Percentiles rank a stretch among this genome's conserved stretches.
Conservation (phyloP, 1,139 yeast genomes). For the Chernovozyma sophiae-reginae region DNA sequence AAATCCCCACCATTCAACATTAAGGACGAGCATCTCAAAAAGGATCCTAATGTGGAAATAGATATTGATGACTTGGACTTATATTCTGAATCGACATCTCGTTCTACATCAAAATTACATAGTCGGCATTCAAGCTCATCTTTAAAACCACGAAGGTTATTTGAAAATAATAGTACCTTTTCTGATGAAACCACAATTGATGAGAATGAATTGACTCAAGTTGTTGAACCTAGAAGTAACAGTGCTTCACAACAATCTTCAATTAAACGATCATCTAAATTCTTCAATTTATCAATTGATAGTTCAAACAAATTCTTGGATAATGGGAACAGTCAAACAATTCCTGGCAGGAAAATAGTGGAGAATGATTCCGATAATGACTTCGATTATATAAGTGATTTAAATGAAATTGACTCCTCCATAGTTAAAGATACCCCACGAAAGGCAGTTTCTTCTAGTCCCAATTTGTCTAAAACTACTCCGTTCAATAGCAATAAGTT, state of each 20-base stretch:
- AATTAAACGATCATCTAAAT: constrained; percentile 45
- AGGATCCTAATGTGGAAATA: neutral
- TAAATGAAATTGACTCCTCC: constrained; percentile 27
- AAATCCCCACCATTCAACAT: constrained; percentile 45
- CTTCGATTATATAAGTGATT: constrained; percentile 24
- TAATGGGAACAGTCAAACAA: neutral
- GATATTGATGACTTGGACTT: neutral
- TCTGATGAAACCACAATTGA: constrained; percentile 6
- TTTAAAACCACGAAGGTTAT: constrained; percentile 14
- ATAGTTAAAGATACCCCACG: constrained; percentile 11
- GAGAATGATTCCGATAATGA: constrained; percentile 10
- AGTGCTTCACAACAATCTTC: constrained; percentile 20
- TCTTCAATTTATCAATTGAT: constrained; percentile 44
- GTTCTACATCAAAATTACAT: constrained; percentile 13
- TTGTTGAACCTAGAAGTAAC: constrained; percentile 3
- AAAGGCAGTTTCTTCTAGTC: constrained; percentile 11
- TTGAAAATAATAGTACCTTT: constrained; percentile 4
- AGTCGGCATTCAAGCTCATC: neutral
- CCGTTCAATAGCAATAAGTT: constrained; percentile 30
- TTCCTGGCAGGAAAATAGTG: neutral
- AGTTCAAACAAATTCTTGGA: constrained; percentile 13
- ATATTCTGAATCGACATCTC: neutral
- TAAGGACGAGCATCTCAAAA: constrained; percentile 13
- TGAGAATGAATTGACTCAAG: constrained; percentile 1
- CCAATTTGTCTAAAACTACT: constrained; percentile 7